These are phyloP conservation scores for Passiflora organensis DNA, from an alignment of 345 rosid species.

Conservation along the genomic window DNA sequence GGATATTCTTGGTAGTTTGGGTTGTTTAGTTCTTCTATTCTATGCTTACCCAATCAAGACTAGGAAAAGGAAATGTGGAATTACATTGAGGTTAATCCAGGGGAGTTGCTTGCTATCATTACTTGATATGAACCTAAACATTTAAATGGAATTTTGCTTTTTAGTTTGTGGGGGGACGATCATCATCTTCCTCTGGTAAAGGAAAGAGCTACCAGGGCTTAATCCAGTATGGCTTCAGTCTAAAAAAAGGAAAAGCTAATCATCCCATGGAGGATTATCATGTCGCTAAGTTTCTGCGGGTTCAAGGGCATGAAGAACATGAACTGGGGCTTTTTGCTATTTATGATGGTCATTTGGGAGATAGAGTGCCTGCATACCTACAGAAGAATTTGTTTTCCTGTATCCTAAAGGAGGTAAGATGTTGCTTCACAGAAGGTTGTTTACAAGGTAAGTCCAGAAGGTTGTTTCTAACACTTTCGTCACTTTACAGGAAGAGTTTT, in stretches of 20 bases:
- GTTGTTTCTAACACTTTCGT: slow-evolving; percentile 14
- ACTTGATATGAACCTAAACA: not conserved
- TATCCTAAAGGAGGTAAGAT: slow-evolving; percentile 58
- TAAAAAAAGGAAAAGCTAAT: slow-evolving; percentile 59
- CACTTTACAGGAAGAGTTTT: slow-evolving; percentile 49
- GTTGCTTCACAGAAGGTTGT: slow-evolving; percentile 3
- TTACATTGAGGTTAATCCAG: slow-evolving; percentile 7
- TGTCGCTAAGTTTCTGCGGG: slow-evolving; percentile 54
- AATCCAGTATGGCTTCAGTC: slow-evolving; percentile 56
- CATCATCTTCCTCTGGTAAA: slow-evolving; percentile 54
- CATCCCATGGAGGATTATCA: slow-evolving; percentile 82
- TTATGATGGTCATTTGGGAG: slow-evolving; percentile 75
- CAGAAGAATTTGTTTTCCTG: slow-evolving; percentile 64
- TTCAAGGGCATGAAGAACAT: slow-evolving; percentile 24
- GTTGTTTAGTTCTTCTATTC: too few species aligned
- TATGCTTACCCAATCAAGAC: too few species aligned
- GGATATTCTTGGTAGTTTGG: too few species aligned
- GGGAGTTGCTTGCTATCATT: not conserved
- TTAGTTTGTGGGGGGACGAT: slow-evolving; percentile 49
- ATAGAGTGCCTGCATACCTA: slow-evolving; percentile 53
- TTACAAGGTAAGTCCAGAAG: not conserved
- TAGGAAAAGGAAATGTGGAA: too few species aligned
- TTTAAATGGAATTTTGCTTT: slow-evolving; percentile 3
- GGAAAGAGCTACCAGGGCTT: slow-evolving; percentile 46
- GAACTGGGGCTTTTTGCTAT: slow-evolving; percentile 73